Evolutionary conservation across 2,329 filamentous ascomycete species (phyloP).

Genomic region (Plectosphaerella sp.): DNA sequence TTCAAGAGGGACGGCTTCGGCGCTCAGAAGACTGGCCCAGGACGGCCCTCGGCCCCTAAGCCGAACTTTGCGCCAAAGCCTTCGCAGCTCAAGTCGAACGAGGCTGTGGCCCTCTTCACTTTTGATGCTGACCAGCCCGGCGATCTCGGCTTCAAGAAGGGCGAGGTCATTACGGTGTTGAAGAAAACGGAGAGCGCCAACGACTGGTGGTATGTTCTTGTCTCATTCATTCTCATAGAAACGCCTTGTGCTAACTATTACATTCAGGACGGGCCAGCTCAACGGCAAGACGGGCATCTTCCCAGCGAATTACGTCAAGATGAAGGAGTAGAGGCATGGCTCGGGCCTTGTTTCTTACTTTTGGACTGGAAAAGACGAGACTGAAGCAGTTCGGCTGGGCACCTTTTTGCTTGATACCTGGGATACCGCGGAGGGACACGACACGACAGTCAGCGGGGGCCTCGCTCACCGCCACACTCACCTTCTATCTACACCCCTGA

Average conservation of each 20-base stretch:
- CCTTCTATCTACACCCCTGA: too few species aligned
- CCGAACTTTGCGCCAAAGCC: conserved; percentile 69
- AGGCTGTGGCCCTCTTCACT: conserved; percentile 86
- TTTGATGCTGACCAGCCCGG: conserved; percentile 93
- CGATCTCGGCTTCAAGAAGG: conserved; percentile 89
- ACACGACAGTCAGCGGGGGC: too few species aligned
- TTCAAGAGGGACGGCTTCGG: conserved; percentile 35
- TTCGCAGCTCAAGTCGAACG: conserved; percentile 59
- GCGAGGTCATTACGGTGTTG: conserved; percentile 88
- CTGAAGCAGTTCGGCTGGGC: too few species aligned
- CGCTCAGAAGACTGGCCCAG: conserved; percentile 55
- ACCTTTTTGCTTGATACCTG: too few species aligned
- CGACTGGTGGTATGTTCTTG: conserved; percentile 77
- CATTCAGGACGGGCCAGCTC: conserved; percentile 75
- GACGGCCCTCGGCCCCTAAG: conserved; percentile 81
- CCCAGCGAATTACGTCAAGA: conserved; percentile 74
- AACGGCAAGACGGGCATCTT: conserved; percentile 87
- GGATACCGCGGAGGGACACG: too few species aligned
- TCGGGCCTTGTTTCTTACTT: too few species aligned
- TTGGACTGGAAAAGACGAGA: too few species aligned
- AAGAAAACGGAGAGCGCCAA: conserved; percentile 93
- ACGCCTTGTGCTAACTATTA: neutral
- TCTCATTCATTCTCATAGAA: neutral
- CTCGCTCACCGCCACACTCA: too few species aligned
- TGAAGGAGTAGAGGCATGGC: conserved; percentile 41